Evolutionary conservation across 1,284 basidiomycete species (phyloP), one percentile per base, ranked within the genome.

Genomic region (Leccinum pallidistipes): DNA sequence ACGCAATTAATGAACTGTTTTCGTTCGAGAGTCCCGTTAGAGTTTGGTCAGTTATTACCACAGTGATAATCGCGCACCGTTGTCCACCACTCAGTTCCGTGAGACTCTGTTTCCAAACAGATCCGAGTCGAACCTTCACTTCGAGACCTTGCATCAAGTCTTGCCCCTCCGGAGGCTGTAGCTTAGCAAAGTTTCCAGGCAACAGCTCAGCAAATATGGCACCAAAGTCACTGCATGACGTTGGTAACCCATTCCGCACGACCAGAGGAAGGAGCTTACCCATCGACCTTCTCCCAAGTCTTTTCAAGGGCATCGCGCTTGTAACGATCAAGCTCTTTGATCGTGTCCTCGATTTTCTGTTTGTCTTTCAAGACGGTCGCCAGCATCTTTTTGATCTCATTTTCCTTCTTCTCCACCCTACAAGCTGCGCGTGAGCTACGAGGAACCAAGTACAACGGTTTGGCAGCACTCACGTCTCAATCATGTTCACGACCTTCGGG

Each of bases 81-180:
- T 99, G 97, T 16, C 97, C 97, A 65, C 97, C 97, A 68, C 94
- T 96, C 56, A 99, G 82, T 75, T 99, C 97, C 0, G 97, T 99
- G 71, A 99, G 80, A 71, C 91, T 95, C 69, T 95, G 92, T 76
- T 99, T 99, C 97, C 97, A 99, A 0, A 99, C 94, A 24, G 82
- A 86, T 3, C 97, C 97, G 1, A 99, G 84, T 62, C 87, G 88
- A 32, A 99, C 97, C 73, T 98, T 98, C 76, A 99, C 96, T 75
- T 99, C 97, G 7, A 99, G 84, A 16, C 97, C 97, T 65, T 97
- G 86, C 71, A 95, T 97, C 62, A 99, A 80, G 69, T 98, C 96
- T 75, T 93, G 89, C 0, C 91, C 24, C 62, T 99, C 96, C 3
- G 95, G 94, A 8, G 96, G 94, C 71, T 95, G 92, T 31, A 99